Conservation (phyloP, 2,329 filamentous ascomycete genomes). For the Neopestalotiopsis rosae region DNA sequence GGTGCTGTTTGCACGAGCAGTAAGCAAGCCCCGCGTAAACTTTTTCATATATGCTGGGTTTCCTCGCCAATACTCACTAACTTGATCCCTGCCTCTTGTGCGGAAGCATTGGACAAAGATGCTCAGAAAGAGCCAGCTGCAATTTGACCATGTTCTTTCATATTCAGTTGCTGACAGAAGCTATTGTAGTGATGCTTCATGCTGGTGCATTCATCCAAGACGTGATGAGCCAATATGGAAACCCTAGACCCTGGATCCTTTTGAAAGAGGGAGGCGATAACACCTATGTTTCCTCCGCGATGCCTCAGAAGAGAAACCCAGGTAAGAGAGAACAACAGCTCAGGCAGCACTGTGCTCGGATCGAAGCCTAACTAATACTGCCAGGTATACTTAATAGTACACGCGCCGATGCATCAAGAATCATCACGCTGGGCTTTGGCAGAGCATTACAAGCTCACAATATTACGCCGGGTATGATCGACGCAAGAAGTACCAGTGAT, state of each 20-base stretch:
- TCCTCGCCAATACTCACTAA: too few species aligned
- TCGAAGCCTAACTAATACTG: not conserved
- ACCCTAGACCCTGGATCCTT: constrained; percentile 12
- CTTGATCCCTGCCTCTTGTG: too few species aligned
- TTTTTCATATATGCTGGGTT: too few species aligned
- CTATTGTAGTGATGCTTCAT: constrained; percentile 6
- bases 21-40: too few species aligned
- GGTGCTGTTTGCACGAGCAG: constrained; percentile 5
- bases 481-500: constrained; percentile 13
- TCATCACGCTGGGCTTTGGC: constrained; percentile 9
- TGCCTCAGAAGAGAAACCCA: constrained; percentile 18
- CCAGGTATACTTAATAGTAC: constrained; percentile 15
- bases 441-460: constrained; percentile 14
- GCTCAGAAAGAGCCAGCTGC: too few species aligned
- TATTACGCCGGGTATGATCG: constrained; percentile 16
- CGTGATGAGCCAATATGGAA: constrained; percentile 10
- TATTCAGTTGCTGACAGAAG: too few species aligned
- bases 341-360: not conserved
- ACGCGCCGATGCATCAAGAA: constrained; percentile 13
- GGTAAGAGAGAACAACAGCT: not conserved
- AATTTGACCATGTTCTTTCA: too few species aligned
- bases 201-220: constrained; percentile 11
- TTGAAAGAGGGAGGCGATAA: constrained; percentile 13
- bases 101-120: too few species aligned
- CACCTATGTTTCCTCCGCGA: constrained; percentile 14